These are phyloP conservation scores for Oidiodendron maius DNA, from an alignment of 495 filamentous ascomycete species.

Conservation along the genomic window DNA sequence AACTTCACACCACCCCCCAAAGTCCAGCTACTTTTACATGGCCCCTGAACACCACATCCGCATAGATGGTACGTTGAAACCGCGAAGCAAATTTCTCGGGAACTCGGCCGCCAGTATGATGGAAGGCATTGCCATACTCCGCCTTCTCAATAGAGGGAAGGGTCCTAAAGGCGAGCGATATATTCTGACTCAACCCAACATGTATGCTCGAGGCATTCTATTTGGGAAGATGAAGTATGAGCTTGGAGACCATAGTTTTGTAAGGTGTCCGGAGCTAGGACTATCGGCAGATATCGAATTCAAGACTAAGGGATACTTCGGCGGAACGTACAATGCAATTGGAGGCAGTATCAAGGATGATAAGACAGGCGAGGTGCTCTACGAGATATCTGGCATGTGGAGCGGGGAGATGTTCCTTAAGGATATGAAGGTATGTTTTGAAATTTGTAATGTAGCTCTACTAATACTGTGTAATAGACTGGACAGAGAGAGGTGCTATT, in stretches of 20 bases:
- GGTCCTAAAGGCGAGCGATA: conserved; percentile 75
- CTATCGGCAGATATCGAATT: conserved; percentile 94
- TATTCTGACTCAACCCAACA: conserved; percentile 93
- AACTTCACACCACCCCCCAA: conserved; percentile 95
- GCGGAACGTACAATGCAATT: conserved; percentile 93
- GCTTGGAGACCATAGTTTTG: conserved; percentile 90
- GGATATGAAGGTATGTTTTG: conserved; percentile 60
- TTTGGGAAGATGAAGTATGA: conserved; percentile 99
- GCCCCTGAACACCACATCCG: conserved; percentile 90
- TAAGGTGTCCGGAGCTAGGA: conserved; percentile 83
- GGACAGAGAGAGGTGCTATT: conserved; percentile 86
- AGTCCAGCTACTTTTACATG: conserved; percentile 99
- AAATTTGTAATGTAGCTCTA: background rate
- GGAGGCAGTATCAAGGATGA: conserved; percentile 89
- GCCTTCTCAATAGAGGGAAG: conserved; percentile 69
- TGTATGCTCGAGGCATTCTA: conserved; percentile 96
- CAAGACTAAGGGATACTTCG: conserved; percentile 97
- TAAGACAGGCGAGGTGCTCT: conserved; percentile 76
- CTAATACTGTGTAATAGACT: conserved; percentile 46
- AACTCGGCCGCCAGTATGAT: conserved; percentile 98
- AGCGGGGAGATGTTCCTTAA: conserved; percentile 90
- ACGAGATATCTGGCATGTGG: conserved; percentile 89
- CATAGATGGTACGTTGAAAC: conserved; percentile 93
- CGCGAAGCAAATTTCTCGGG: conserved; percentile 91
- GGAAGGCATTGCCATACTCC: conserved; percentile 89